These are phyloP conservation scores for Penicillium sumatraense DNA, from an alignment of 2,329 filamentous ascomycete species.

Conservation along the genomic window DNA sequence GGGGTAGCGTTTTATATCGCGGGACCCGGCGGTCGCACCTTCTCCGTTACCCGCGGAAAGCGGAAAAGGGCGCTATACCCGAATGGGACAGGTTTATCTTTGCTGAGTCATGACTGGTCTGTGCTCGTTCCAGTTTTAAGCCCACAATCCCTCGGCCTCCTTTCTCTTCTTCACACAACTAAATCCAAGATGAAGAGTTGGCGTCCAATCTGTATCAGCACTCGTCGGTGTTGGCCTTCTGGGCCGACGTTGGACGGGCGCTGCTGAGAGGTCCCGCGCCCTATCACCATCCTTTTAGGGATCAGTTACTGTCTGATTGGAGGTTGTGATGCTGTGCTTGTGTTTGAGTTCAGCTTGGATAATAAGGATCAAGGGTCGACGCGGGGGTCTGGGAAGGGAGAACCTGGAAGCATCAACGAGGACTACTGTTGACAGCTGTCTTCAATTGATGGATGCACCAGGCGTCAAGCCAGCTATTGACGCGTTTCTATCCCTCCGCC, in stretches of 20 bases:
- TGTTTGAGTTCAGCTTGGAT: neutral
- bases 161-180: slow-evolving; percentile 45
- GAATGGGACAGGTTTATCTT: slow-evolving; percentile 10
- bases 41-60: slow-evolving; percentile 46
- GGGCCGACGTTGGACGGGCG: slow-evolving; percentile 39
- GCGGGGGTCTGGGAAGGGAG: neutral
- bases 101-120: slow-evolving; percentile 22
- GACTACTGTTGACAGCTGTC: neutral
- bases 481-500: too few relatives aligned
- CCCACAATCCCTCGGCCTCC: slow-evolving; percentile 14
- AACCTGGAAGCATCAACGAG: neutral
- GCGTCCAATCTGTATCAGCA: slow-evolving; percentile 39
- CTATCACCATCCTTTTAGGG: slow-evolving; percentile 41
- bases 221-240: slow-evolving; percentile 35
- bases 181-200: slow-evolving; percentile 48
- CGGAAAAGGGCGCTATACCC: slow-evolving; percentile 29
- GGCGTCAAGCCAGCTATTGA: too few relatives aligned
- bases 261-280: slow-evolving; percentile 44
- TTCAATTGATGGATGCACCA: too few relatives aligned
- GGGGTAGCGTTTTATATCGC: slow-evolving; percentile 17
- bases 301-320: slow-evolving; percentile 42
- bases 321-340: slow-evolving; percentile 29
- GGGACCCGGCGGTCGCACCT: slow-evolving; percentile 18
- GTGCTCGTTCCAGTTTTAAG: slow-evolving; percentile 25
- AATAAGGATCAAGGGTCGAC: neutral